These are phyloP conservation scores for Pseudozyma pruni DNA, from an alignment of 1,284 basidiomycete species.

Conservation along the genomic window DNA sequence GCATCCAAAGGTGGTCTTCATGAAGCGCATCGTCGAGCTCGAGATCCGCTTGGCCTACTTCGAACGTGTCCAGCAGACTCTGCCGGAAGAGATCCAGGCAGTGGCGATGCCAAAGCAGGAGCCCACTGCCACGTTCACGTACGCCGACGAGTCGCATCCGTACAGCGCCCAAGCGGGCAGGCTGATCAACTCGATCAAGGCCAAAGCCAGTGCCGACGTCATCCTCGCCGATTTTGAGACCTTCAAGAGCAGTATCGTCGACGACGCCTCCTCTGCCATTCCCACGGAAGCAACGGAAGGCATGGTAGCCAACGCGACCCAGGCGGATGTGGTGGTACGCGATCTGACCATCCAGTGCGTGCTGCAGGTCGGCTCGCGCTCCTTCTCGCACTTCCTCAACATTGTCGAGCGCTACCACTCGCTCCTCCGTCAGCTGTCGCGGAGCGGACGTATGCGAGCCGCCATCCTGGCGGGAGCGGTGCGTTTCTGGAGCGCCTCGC, in stretches of 20 bases:
- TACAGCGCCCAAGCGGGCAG: conserved; percentile 82
- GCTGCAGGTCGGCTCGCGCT: conserved; percentile 88
- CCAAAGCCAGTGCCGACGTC: conserved; percentile 77
- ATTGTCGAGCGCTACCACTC: conserved; percentile 94
- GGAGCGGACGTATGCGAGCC: conserved; percentile 70
- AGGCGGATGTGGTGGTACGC: conserved; percentile 76
- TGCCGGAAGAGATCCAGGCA: conserved; percentile 80
- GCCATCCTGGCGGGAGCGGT: conserved; percentile 77
- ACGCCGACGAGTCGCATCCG: conserved; percentile 78
- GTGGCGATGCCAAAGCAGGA: conserved; percentile 78
- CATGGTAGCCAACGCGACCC: conserved; percentile 61
- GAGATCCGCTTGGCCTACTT: conserved; percentile 93
- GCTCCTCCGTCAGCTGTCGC: conserved; percentile 79
- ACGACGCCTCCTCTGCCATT: conserved; percentile 15
- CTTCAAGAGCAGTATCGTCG: conserved; percentile 50
- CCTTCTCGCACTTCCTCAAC: conserved; percentile 97
- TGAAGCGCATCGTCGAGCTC: conserved; percentile 86
- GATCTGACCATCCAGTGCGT: conserved; percentile 89
- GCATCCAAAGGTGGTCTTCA: conserved; percentile 87
- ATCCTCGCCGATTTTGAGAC: conserved; percentile 80
- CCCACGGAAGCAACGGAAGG: conserved; percentile 70
- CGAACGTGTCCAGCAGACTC: conserved; percentile 87
- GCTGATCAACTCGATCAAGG: conserved; percentile 83
- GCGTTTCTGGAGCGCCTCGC: conserved; percentile 78
- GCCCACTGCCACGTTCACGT: conserved; percentile 84